These are phyloP conservation scores for Zygosaccharomyces pseudobailii DNA, from an alignment of 1,139 yeast species.

Conservation along the genomic window DNA sequence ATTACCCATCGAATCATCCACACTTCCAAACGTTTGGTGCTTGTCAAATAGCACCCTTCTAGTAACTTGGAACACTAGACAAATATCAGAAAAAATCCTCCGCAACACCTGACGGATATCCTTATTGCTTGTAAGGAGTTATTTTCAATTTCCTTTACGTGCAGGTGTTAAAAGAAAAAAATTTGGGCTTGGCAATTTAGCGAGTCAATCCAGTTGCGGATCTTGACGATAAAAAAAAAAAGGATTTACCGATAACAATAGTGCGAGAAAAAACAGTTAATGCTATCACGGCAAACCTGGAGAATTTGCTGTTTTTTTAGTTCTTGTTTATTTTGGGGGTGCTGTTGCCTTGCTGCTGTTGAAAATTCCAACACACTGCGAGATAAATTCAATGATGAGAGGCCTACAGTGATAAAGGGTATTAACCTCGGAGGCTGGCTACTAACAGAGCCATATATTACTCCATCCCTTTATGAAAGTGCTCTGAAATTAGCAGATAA, in stretches of 20 bases:
- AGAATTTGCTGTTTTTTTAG: background rate
- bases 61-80: background rate
- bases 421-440: slow-evolving; percentile 65
- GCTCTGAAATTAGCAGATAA: slow-evolving; percentile 14
- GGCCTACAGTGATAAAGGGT: slow-evolving; percentile 35
- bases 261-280: background rate
- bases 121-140: background rate
- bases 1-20: slow-evolving; percentile 2
- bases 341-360: background rate
- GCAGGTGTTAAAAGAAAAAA: background rate
- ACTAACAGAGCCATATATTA: slow-evolving; percentile 60
- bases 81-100: background rate
- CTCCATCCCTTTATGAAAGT: slow-evolving; percentile 47
- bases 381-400: background rate
- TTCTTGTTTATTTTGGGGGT: background rate
- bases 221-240: background rate
- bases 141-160: background rate
- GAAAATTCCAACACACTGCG: background rate
- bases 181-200: slow-evolving; percentile 2
- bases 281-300: background rate
- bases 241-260: too few species aligned
- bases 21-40: background rate
- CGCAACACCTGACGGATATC: background rate
- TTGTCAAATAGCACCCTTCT: background rate
- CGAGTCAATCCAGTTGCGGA: background rate